Conservation (phyloP, 2,329 filamentous ascomycete species). For the Cryphonectria japonica region DNA sequence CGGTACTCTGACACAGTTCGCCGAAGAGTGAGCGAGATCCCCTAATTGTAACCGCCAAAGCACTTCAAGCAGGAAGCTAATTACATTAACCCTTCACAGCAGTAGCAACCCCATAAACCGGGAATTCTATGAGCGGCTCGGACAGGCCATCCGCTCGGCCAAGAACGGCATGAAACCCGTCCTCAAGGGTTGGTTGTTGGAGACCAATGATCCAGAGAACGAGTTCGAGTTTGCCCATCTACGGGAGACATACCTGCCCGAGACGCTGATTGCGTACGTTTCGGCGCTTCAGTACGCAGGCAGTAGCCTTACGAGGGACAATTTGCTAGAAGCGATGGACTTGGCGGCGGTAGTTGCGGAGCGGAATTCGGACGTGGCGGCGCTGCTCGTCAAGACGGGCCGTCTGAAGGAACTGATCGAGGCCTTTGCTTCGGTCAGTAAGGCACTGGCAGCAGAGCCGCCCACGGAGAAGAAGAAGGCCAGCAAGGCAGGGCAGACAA, state of each 20-base stretch:
- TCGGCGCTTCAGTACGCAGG: constrained; percentile 80
- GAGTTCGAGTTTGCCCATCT: constrained; percentile 70
- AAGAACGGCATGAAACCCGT: constrained; percentile 63
- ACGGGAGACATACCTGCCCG: constrained; percentile 80
- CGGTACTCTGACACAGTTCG: constrained; percentile 57
- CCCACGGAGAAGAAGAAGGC: constrained; percentile 54
- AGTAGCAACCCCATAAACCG: constrained; percentile 43
- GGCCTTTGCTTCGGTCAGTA: constrained; percentile 76
- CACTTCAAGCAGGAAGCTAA: constrained; percentile 35
- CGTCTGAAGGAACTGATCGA: constrained; percentile 78
- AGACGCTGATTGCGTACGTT: constrained; percentile 83
- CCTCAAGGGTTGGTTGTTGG: constrained; percentile 66
- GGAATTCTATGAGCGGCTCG: constrained; percentile 59
- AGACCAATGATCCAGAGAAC: constrained; percentile 56
- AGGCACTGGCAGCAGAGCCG: constrained; percentile 65
- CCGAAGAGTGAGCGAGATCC: constrained; percentile 51
- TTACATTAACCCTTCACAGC: constrained; percentile 34
- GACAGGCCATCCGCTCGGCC: constrained; percentile 55
- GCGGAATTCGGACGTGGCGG: constrained; percentile 67
- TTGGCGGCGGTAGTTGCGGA: constrained; percentile 76
- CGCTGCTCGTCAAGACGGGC: constrained; percentile 64
- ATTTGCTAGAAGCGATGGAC: constrained; percentile 84
- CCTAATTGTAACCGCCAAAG: no score
- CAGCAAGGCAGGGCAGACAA: constrained; percentile 43
- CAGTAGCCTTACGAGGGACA: constrained; percentile 72